Base-by-base conservation (phyloP, 2,329 filamentous ascomycete genomes). In the Colletotrichum sp. region DNA sequence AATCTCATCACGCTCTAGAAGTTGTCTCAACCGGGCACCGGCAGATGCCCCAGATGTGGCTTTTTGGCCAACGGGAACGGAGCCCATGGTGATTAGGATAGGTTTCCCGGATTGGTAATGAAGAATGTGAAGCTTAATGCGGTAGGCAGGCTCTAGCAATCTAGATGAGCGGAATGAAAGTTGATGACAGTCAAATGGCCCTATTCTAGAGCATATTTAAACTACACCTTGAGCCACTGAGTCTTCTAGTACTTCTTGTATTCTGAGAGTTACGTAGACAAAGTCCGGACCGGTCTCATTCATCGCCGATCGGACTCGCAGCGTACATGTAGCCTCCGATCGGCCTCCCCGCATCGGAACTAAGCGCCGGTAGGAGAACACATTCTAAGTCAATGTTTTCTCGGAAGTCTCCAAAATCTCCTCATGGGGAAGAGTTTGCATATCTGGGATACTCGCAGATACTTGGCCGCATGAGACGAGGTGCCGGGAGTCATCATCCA, bases 211-310 rank as follows among this genome's bases (percentile, higher is more conserved):
- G 0, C n/a, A 5, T 12, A 3, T 52, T 13, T 8, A 13, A 52
- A 22, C 0, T 7, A 22, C 3, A 52, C 6, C 0, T 8, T 22
- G 44, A 52, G 44, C 11, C 11, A 52, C 2, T 8, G 11, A 52
- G 1, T 22, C 11, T 13, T 13, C 0, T 5, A 22, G n/a, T 22
- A 3, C 11, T 0, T 13, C 11, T 52, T 22, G 6, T 13, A 22
- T 13, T 13, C 11, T 22, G n/a, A 4, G 11, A 4, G 44, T 22
- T 49, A 49, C 2, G 11, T 49, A 1, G 11, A 49, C 2, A 13
- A 49, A 22, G n/a, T 49, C 44, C 44, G 44, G 44, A 52, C 44
- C 44, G 44, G 44, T 52, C 39, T 49, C 44, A 22, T 22, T 12
- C n/a, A 12, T 52, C 44, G 44, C 44, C 44, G 44, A 52, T 52